Evolutionary conservation across 2,329 filamentous ascomycete genomes (phyloP).

Genomic region (Chrysoporthe cubensis): DNA sequence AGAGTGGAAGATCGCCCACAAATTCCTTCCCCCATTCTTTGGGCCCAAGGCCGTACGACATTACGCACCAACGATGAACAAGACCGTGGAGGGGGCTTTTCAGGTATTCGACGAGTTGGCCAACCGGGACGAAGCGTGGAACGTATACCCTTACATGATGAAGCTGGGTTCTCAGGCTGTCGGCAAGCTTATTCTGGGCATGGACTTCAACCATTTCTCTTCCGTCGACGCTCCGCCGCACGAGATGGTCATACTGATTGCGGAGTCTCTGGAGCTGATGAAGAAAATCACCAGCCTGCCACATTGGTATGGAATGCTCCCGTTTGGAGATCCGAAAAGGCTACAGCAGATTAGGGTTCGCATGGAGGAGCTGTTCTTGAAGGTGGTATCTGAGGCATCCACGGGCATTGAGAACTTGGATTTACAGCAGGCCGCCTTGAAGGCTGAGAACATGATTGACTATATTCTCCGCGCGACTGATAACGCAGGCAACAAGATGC

Average conservation of each 20-base stretch:
- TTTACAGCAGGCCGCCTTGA: constrained; percentile 53
- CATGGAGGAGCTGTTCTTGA: constrained; percentile 43
- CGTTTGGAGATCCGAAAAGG: constrained; percentile 59
- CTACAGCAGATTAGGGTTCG: constrained; percentile 41
- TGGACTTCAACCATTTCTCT: constrained; percentile 51
- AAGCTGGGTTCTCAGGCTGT: constrained; percentile 53
- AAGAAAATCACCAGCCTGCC: constrained; percentile 61
- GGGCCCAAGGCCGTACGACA: constrained; percentile 64
- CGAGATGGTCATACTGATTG: constrained; percentile 56
- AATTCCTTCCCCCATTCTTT: constrained; percentile 63
- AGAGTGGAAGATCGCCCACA: constrained; percentile 58
- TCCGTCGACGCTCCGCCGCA: constrained; percentile 51
- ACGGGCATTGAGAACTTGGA: constrained; percentile 45
- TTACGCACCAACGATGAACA: constrained; percentile 63
- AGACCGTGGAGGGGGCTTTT: constrained; percentile 54
- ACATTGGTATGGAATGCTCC: constrained; percentile 59
- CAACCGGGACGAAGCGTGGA: constrained; percentile 49
- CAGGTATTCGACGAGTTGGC: constrained; percentile 56
- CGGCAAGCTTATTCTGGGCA: constrained; percentile 48
- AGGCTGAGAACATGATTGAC: constrained; percentile 52
- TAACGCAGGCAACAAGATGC: constrained; percentile 57
- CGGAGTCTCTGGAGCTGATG: constrained; percentile 56
- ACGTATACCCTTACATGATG: constrained; percentile 55
- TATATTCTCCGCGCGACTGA: constrained; percentile 59
- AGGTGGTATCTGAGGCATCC: constrained; percentile 43